These are phyloP conservation scores for Citropsis articulata DNA, from an alignment of 345 rosid species.

Conservation along the genomic window DNA sequence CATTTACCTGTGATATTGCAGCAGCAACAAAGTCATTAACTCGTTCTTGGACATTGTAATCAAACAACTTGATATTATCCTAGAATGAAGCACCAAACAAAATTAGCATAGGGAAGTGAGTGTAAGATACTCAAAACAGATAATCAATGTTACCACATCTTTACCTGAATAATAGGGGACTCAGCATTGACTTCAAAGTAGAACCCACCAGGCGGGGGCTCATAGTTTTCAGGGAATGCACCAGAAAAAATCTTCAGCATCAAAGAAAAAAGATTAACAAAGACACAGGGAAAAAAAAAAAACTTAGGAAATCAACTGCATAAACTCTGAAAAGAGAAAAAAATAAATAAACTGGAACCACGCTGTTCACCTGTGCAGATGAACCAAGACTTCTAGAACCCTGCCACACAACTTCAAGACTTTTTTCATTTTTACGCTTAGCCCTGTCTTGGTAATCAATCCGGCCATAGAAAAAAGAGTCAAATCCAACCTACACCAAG, in stretches of 20 bases:
- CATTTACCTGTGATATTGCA: conserved; percentile 79
- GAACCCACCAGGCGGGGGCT: conserved; percentile 92
- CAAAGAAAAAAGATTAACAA: conserved; percentile 17
- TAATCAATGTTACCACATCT: not conserved
- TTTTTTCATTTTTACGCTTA: conserved; percentile 78
- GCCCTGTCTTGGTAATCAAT: conserved; percentile 93
- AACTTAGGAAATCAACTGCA: not conserved
- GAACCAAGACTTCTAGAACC: conserved; percentile 91
- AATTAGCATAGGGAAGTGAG: conserved; percentile 18
- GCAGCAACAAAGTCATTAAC: conserved; percentile 92
- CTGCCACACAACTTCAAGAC: conserved; percentile 94
- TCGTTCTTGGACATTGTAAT: conserved; percentile 94
- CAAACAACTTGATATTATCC: conserved; percentile 79
- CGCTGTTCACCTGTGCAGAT: conserved; percentile 60
- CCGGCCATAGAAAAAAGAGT: conserved; percentile 85
- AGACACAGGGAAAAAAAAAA: not conserved
- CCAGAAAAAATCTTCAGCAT: conserved; percentile 82
- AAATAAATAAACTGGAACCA: not conserved
- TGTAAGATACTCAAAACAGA: conserved; percentile 8
- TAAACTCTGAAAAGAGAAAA: not conserved
- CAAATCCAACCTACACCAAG: conserved; percentile 77
- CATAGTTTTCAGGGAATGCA: conserved; percentile 88
- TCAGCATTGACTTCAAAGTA: conserved; percentile 85
- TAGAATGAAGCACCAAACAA: conserved; percentile 34
- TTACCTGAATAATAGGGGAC: conserved; percentile 82